Conservation (phyloP, 352 stramenopile genomes). For the Thalassiosira hispida region DNA sequence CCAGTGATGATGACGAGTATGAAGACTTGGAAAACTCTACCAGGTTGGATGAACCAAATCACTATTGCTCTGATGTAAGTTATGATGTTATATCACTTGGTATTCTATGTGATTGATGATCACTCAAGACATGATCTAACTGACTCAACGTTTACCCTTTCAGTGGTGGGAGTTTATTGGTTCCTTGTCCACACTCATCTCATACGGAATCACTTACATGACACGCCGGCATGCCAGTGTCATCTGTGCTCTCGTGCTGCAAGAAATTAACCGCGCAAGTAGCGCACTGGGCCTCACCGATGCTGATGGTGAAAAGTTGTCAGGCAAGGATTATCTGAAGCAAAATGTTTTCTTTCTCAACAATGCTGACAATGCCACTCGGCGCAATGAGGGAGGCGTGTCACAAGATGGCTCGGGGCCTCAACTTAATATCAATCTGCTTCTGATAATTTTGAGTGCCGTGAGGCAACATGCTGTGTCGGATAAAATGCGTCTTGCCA, state of each 20-base stretch:
- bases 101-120: not conserved
- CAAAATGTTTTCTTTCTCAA: conserved; percentile 56
- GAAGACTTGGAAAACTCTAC: conserved; percentile 8
- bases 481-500: conserved; percentile 39
- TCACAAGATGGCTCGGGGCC: conserved; percentile 5
- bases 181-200: conserved; percentile 45
- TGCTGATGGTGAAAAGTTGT: not conserved
- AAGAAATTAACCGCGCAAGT: conserved; percentile 37
- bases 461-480: conserved; percentile 41
- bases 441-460: conserved; percentile 46
- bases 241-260: conserved; percentile 50
- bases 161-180: conserved; percentile 51
- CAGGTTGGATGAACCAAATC: conserved; percentile 37
- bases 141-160: too few relatives aligned
- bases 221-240: conserved; percentile 53
- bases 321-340: conserved; percentile 52
- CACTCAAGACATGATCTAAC: not conserved
- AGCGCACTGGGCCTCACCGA: not conserved
- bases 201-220: conserved; percentile 53
- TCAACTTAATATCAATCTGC: conserved; percentile 40
- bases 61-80: conserved; percentile 60
- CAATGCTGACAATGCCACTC: conserved; percentile 33
- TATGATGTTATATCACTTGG: not conserved
- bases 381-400: conserved; percentile 12
- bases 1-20: conserved; percentile 23